phyloP scores from a whole-genome alignment of 495 filamentous ascomycete species.

The Astrocystis sublimbata region DNA sequence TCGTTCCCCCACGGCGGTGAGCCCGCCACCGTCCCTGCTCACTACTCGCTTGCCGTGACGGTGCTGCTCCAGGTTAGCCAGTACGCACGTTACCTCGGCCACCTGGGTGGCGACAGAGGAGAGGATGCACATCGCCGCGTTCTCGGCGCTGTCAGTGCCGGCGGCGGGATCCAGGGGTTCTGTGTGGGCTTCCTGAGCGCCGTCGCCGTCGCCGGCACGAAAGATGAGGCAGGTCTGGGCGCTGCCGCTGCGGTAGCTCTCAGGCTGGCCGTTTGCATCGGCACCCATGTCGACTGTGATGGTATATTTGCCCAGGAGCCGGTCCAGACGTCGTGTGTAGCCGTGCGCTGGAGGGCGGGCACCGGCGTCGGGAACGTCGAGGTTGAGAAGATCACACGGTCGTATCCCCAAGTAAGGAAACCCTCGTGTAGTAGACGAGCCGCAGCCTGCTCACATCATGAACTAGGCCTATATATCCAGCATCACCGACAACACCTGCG shows the following conservation, averaged over 20 bases:
- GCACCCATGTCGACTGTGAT: conserved; percentile 33
- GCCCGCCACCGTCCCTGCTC: neutral
- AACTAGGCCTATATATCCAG: conserved; percentile 33
- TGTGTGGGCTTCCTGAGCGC: conserved; percentile 44
- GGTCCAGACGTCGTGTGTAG: neutral
- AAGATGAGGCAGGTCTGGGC: conserved; percentile 23
- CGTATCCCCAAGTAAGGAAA: conserved; percentile 7
- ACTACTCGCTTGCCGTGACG: conserved; percentile 9
- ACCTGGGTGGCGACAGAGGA: neutral
- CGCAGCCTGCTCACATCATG: too few species aligned
- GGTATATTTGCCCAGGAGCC: neutral
- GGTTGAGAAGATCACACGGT: neutral
- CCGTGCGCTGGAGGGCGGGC: conserved; percentile 2
- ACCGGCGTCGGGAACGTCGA: neutral
- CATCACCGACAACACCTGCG: conserved; percentile 24
- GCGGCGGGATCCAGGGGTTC: conserved; percentile 36
- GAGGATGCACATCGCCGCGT: neutral
- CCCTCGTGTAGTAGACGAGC: neutral
- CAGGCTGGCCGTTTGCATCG: conserved; percentile 38
- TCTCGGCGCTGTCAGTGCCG: neutral
- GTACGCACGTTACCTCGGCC: conserved; percentile 13
- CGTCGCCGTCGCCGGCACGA: conserved; percentile 29
- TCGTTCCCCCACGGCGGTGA: neutral
- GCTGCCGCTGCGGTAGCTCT: conserved; percentile 18
- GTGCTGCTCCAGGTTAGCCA: conserved; percentile 15